Conservation (phyloP, 2,329 filamentous ascomycete genomes). For the Camillea tinctor region DNA sequence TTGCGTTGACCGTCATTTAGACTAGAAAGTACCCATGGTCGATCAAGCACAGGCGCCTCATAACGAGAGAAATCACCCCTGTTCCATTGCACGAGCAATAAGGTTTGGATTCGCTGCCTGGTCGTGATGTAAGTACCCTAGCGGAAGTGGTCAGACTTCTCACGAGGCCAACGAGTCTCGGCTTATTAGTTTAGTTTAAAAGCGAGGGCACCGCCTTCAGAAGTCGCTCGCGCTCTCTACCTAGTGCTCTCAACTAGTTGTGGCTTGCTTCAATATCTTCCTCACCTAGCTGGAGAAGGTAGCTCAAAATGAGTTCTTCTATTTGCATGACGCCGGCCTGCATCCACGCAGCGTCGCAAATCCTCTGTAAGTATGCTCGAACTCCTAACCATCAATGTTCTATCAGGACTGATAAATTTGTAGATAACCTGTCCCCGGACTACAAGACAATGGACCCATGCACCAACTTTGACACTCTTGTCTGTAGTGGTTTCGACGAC, state of each 20-base stretch:
- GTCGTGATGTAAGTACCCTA: background rate
- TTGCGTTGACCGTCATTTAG: background rate
- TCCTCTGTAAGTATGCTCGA: conserved; percentile 42
- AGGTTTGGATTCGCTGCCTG: background rate
- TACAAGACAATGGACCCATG: conserved; percentile 66
- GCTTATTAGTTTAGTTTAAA: background rate
- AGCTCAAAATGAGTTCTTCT: conserved; percentile 25
- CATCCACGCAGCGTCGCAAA: conserved; percentile 60
- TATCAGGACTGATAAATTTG: conserved; percentile 1
- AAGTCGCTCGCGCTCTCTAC: background rate
- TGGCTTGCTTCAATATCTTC: conserved; percentile 12
- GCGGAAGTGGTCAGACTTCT: background rate
- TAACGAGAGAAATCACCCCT: background rate
- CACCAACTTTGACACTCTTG: conserved; percentile 65
- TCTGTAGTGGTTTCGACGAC: conserved; percentile 65
- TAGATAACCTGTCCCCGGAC: conserved; percentile 57
- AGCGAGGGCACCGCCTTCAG: background rate
- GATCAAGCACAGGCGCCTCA: background rate
- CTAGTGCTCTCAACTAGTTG: conserved; percentile 1
- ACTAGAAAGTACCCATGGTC: background rate
- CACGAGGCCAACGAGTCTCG: background rate
- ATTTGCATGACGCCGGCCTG: conserved; percentile 60
- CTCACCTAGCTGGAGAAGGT: conserved; percentile 7
- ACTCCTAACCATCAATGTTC: background rate
- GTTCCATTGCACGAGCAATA: background rate